Conservation (phyloP, 768 basidiomycete species). For the Naganishia vaughanmartiniae region DNA sequence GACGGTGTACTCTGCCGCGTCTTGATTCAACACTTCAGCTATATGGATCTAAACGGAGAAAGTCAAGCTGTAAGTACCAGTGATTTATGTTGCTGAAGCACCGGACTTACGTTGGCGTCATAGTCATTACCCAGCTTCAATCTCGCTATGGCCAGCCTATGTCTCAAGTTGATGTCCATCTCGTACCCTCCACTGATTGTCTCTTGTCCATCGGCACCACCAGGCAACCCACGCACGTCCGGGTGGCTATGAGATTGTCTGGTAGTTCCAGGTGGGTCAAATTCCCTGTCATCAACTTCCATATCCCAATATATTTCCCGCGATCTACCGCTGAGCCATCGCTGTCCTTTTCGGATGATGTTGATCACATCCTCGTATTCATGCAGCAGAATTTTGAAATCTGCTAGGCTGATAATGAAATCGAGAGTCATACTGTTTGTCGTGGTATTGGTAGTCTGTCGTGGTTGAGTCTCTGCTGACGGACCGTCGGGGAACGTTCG, state of each 20-base stretch:
- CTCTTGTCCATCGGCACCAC: slow-evolving; percentile 57
- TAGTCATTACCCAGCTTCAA: slow-evolving; percentile 73
- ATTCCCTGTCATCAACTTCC: slow-evolving; percentile 85
- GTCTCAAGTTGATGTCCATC: slow-evolving; percentile 73
- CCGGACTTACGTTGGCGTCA: slow-evolving; percentile 69
- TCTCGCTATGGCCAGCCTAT: slow-evolving; percentile 76
- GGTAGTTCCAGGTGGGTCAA: slow-evolving; percentile 58
- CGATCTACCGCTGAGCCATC: slow-evolving; percentile 89
- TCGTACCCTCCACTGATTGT: slow-evolving; percentile 57
- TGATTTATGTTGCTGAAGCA: neutral
- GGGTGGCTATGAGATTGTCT: slow-evolving; percentile 4
- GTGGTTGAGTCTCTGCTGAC: neutral
- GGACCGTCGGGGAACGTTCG: slow-evolving; percentile 49
- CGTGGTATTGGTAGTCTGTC: neutral
- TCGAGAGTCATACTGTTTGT: slow-evolving; percentile 40
- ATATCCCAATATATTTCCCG: slow-evolving; percentile 73
- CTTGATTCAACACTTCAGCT: slow-evolving; percentile 65
- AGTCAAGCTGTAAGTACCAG: neutral
- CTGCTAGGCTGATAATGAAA: slow-evolving; percentile 72
- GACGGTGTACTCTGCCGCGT: slow-evolving; percentile 71
- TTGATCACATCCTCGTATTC: slow-evolving; percentile 68
- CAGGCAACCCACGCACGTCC: slow-evolving; percentile 37
- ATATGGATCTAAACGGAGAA: slow-evolving; percentile 66
- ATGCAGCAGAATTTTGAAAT: slow-evolving; percentile 71
- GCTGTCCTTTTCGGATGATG: slow-evolving; percentile 68